Conservation (phyloP, 257 asterid genomes). For the Prunella vulgaris region DNA sequence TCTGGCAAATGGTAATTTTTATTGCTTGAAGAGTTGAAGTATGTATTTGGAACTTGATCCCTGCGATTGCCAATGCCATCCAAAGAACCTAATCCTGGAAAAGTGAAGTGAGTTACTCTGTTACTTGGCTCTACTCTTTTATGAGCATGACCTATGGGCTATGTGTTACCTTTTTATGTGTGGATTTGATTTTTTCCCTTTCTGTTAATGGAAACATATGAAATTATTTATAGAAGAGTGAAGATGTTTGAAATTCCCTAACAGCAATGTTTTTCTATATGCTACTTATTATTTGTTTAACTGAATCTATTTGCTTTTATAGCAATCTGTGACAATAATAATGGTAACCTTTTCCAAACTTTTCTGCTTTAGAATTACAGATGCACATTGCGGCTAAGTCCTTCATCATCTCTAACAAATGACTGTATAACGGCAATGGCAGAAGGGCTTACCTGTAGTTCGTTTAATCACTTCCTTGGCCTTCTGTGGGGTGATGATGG, state of each 20-base stretch:
- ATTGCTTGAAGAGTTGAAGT: neutral
- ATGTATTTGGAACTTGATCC: neutral
- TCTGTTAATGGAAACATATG: neutral
- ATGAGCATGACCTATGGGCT: neutral
- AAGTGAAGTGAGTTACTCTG: neutral
- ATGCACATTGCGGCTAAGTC: constrained; percentile 69
- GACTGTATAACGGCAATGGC: constrained; percentile 86
- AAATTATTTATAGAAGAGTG: neutral
- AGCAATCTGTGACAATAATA: constrained; percentile 14
- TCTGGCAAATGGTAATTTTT: constrained; percentile 12
- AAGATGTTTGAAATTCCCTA: constrained; percentile 9
- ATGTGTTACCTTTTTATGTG: neutral
- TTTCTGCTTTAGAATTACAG: constrained; percentile 57
- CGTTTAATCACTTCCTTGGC: constrained; percentile 66
- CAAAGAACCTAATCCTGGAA: neutral
- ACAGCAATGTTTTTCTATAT: neutral
- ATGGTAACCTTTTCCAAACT: constrained; percentile 17
- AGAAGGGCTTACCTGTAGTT: constrained; percentile 66
- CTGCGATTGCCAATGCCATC: no score
- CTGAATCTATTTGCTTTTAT: neutral
- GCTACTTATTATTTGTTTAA: neutral
- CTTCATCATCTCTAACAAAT: constrained; percentile 77
- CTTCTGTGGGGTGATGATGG: constrained; percentile 64
- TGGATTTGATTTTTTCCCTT: neutral
- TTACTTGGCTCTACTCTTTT: constrained; percentile 6